phyloP scores from a whole-genome alignment of 2,329 filamentous ascomycete genomes.

The Colletotrichum scovillei region DNA sequence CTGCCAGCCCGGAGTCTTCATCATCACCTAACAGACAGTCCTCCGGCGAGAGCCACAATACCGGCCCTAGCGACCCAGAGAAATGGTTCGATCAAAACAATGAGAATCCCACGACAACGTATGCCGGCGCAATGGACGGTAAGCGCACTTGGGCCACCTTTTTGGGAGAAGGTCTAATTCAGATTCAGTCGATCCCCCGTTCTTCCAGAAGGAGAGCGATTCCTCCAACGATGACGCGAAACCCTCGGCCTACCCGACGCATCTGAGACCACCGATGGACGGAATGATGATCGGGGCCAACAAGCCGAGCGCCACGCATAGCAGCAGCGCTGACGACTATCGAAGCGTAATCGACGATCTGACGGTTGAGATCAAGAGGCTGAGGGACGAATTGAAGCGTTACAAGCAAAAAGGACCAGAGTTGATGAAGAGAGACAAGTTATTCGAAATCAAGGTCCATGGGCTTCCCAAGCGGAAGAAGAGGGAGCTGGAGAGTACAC shows the following conservation, averaged over 20 bases:
- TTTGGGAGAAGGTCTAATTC: neutral
- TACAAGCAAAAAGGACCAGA: slow-evolving; percentile 76
- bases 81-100: slow-evolving; percentile 68
- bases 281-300: neutral
- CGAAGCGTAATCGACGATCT: slow-evolving; percentile 88
- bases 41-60: slow-evolving; percentile 61
- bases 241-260: slow-evolving; percentile 35
- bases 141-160: slow-evolving; percentile 28
- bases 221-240: slow-evolving; percentile 56
- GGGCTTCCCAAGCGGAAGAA: slow-evolving; percentile 78
- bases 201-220: slow-evolving; percentile 64
- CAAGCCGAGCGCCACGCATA: slow-evolving; percentile 52
- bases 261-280: slow-evolving; percentile 39
- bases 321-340: slow-evolving; percentile 78
- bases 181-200: slow-evolving; percentile 61
- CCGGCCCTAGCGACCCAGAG: slow-evolving; percentile 60
- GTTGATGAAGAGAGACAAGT: slow-evolving; percentile 77
- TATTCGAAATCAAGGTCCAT: slow-evolving; percentile 87
- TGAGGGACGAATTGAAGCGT: slow-evolving; percentile 78
- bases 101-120: slow-evolving; percentile 56
- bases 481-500: slow-evolving; percentile 77
- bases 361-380: slow-evolving; percentile 83
- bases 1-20: slow-evolving; percentile 31
- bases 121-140: slow-evolving; percentile 62
- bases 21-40: slow-evolving; percentile 51